Base-by-base conservation (phyloP, 768 basidiomycete species). In the Leccinum boreale region DNA sequence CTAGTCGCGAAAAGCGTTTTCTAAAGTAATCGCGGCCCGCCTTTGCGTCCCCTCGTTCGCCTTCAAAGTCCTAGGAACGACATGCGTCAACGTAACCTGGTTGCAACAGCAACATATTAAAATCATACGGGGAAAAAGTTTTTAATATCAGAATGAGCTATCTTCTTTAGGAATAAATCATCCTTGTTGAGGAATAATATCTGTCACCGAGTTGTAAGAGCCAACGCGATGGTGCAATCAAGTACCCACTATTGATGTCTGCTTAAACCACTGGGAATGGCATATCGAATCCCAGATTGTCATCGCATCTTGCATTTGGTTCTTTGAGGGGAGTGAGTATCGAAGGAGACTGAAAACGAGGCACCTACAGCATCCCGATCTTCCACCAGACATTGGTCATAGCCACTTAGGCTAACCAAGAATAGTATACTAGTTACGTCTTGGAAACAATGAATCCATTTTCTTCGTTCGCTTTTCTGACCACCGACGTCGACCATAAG, bases 261-360 rank as follows among this genome's bases (percentile, higher is more conserved):
- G 84, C 74, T 91, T 90, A 77, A 97, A 97, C 94, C 94, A 97
- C 62, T 95, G 93, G 10, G 93, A 95, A 71, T 97, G 93, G 75
- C 93, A 95, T 81, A 98, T 95, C 44, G 93, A 94, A 65, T 98
- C 94, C 89, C 94, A 98, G 51, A 98, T 92, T n/a, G 92, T 92
- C 86, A 98, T 90, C 4, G 94, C 92, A 62, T 98, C 94, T 77
- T 95, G 91, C 94, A 98, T 96, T 86, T 96, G 94, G 69, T 98
- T 98, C 89, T 94, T 66, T 7, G 29, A 35, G 24, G 17, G 31
- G 52, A 1, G 33, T 60, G 48, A 44, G 33, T 17, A 12, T 50
- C 49, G 44, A 62, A 26, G 58, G 31, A 29, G 28, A 11, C 10
- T 15, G 45, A 29, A 24, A 55, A 55, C 2, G 42, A 23, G 55